Conservation (phyloP, 306 rosid genomes). For the Myrica gale region DNA sequence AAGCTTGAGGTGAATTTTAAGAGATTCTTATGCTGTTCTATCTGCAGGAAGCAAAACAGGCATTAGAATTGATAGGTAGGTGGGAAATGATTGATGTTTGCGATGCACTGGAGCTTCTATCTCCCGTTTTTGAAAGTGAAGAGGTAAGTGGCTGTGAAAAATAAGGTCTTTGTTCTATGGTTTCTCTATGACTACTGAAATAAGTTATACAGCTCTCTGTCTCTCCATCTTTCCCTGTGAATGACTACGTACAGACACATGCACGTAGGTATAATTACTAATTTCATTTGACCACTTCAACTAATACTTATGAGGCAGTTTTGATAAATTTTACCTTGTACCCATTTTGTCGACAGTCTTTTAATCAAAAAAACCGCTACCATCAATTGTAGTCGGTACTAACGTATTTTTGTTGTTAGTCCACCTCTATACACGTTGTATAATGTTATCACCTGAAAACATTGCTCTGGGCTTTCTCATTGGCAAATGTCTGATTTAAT, state of each 20-base stretch:
- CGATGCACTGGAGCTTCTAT: conserved; percentile 90
- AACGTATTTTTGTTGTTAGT: background rate
- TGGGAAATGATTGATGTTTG: conserved; percentile 97
- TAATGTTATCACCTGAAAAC: background rate
- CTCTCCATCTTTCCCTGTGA: conserved; percentile 2
- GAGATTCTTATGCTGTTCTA: conserved; percentile 28
- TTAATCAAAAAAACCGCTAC: background rate
- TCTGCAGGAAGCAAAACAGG: conserved; percentile 96
- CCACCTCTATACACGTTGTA: background rate
- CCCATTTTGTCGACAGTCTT: background rate
- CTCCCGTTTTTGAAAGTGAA: conserved; percentile 97
- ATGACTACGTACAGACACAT: background rate
- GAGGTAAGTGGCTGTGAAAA: conserved; percentile 51
- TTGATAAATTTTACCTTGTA: background rate
- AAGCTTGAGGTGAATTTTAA: background rate
- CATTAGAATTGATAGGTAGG: conserved; percentile 80
- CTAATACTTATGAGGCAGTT: background rate
- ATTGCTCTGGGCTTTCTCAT: background rate
- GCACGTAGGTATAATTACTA: background rate
- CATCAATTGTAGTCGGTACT: background rate
- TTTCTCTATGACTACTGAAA: background rate
- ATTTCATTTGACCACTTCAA: background rate
- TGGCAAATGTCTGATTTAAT: background rate
- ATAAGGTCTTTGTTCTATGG: conserved; percentile 5
- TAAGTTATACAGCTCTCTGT: background rate